These are phyloP conservation scores for Xylariaceae sp. DNA, from an alignment of 2,329 filamentous ascomycete species.

Conservation along the genomic window DNA sequence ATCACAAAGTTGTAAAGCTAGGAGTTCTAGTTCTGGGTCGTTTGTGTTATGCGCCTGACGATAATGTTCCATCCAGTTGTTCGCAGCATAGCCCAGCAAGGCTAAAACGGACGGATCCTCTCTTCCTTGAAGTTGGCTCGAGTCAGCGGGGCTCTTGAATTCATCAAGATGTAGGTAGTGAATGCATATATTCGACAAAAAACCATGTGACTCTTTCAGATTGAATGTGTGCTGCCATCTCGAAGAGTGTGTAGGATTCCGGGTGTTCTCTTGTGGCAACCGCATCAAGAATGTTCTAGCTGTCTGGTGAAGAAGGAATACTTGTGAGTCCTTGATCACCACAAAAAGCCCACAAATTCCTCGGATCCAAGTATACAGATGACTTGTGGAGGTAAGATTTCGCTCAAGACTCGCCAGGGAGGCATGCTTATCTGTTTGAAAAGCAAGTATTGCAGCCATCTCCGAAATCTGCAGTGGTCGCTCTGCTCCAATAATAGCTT, in stretches of 20 bases:
- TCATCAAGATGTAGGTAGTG: slow-evolving; percentile 7
- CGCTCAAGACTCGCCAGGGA: slow-evolving; percentile 41
- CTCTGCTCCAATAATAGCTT: slow-evolving; percentile 32
- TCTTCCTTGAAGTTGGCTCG: neutral
- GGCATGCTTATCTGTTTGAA: slow-evolving; percentile 39
- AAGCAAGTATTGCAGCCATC: slow-evolving; percentile 28
- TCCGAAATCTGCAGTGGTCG: slow-evolving; percentile 33
- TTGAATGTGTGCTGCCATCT: slow-evolving; percentile 13
- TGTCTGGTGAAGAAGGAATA: slow-evolving; percentile 18
- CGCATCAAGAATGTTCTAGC: slow-evolving; percentile 14
- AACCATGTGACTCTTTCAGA: slow-evolving; percentile 9
- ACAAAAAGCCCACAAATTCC: slow-evolving; percentile 17
- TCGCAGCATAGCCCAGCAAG: slow-evolving; percentile 12
- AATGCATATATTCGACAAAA: slow-evolving; percentile 13
- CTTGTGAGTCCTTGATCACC: slow-evolving; percentile 5
- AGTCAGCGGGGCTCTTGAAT: neutral
- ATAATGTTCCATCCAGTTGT: slow-evolving; percentile 13
- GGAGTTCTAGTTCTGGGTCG: neutral
- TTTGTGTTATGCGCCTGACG: slow-evolving; percentile 2
- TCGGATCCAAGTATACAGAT: slow-evolving; percentile 3
- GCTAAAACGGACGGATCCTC: neutral
- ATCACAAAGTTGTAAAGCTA: slow-evolving; percentile 12
- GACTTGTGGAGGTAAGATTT: neutral
- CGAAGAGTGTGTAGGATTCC: neutral
- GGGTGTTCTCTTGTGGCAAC: neutral